Conservation (phyloP, 2,329 filamentous ascomycete species). For the Pseudodiploospora longispora region DNA sequence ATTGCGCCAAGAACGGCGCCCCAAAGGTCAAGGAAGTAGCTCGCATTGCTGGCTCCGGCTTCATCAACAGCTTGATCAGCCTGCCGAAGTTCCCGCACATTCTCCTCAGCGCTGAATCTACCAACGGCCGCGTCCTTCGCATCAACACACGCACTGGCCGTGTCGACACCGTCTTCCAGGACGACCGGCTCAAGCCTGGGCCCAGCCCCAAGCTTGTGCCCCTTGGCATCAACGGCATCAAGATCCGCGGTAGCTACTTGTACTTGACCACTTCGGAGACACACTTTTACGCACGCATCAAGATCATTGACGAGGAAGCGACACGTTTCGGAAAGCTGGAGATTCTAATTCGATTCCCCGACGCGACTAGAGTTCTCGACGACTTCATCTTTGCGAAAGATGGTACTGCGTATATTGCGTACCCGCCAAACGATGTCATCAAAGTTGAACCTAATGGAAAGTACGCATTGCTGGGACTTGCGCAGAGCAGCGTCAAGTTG, state of each 20-base stretch:
- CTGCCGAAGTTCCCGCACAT: conserved; percentile 9
- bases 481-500: neutral
- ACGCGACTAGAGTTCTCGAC: conserved; percentile 7
- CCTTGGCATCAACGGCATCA: conserved; percentile 15
- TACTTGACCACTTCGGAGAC: conserved; percentile 15
- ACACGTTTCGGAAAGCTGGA: conserved; percentile 6
- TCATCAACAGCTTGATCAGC: conserved; percentile 16
- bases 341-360: conserved; percentile 2
- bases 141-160: conserved; percentile 10
- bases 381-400: conserved; percentile 11
- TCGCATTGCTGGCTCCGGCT: conserved; percentile 5
- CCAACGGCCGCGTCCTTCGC: conserved; percentile 10
- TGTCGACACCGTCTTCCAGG: conserved; percentile 9
- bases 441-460: neutral
- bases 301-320: neutral
- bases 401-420: conserved; percentile 9
- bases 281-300: conserved; percentile 8
- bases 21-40: conserved; percentile 6
- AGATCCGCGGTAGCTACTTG: conserved; percentile 9
- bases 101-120: conserved; percentile 15
- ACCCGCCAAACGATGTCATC: conserved; percentile 3
- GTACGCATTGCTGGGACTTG: conserved; percentile 1
- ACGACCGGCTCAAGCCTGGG: conserved; percentile 5
- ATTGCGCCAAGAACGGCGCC: neutral
- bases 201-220: conserved; percentile 4